A percentile compares a stretch with the other conserved stretches of the same genome.
These are phyloP conservation scores for Geoglossum cookeanum DNA, from an alignment of 2,329 filamentous ascomycete genomes.

Conservation along the genomic window DNA sequence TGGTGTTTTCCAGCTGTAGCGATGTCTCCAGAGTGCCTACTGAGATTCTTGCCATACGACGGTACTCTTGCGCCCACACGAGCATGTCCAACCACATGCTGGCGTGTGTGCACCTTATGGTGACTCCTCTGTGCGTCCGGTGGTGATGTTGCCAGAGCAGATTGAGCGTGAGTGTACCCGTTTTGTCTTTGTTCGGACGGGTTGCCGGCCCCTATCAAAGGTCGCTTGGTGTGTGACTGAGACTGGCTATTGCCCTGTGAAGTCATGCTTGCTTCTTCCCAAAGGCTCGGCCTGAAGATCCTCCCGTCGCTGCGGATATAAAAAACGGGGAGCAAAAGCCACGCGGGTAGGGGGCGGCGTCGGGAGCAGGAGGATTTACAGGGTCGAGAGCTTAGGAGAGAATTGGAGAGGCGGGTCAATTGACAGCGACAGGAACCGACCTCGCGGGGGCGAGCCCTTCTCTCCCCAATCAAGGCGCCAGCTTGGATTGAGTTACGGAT, in stretches of 20 bases:
- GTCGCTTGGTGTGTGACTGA: neutral
- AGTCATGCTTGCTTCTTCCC: constrained; percentile 1
- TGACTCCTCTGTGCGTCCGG: constrained; percentile 5
- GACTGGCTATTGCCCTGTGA: constrained; percentile 2
- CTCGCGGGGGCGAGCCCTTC: neutral
- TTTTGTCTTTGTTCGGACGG: neutral
- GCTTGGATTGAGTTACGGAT: neutral
- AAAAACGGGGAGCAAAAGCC: neutral
- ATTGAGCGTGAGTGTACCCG: neutral
- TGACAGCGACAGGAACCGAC: neutral
- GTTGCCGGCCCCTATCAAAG: neutral
- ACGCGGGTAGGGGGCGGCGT: neutral
- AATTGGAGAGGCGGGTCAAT: neutral
- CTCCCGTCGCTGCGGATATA: neutral
- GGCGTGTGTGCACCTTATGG: constrained; percentile 8
- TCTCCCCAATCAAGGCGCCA: neutral
- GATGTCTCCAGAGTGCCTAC: constrained; percentile 8
- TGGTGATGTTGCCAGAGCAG: neutral
- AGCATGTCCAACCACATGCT: constrained; percentile 11
- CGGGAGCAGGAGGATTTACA: neutral
- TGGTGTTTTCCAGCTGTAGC: constrained; percentile 5
- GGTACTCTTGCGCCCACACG: constrained; percentile 8
- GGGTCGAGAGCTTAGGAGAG: neutral
- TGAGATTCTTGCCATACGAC: constrained; percentile 12
- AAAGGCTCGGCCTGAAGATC: neutral